A percentile compares a stretch with the other conserved stretches of the same genome.
Conservation (phyloP, 2,329 filamentous ascomycete species). For the Dryadomyces quercivorus region DNA sequence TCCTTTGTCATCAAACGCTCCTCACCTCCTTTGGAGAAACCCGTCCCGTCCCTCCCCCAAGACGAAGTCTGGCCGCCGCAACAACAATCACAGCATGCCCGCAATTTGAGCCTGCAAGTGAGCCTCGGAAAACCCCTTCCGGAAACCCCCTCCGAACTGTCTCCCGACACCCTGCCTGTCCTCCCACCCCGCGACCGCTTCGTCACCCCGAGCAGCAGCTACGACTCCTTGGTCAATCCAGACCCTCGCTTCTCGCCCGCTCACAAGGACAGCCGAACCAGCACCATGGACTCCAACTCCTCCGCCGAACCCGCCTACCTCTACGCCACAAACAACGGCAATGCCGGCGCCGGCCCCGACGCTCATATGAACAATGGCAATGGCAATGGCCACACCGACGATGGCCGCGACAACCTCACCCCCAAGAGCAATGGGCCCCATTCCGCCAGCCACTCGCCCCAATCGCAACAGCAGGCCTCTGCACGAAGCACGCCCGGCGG, state of each 20-base stretch:
- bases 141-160: constrained; percentile 27
- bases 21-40: constrained; percentile 14
- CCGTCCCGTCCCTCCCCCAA: constrained; percentile 15
- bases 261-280: constrained; percentile 28
- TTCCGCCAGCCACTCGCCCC: constrained; percentile 46
- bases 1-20: constrained; percentile 23
- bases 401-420: constrained; percentile 33
- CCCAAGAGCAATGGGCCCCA: constrained; percentile 40
- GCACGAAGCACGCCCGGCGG: constrained; percentile 24
- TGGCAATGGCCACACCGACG: constrained; percentile 34
- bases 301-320: constrained; percentile 20
- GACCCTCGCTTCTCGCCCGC: constrained; percentile 20
- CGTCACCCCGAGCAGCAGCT: constrained; percentile 6
- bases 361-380: constrained; percentile 32
- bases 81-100: constrained; percentile 37
- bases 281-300: constrained; percentile 36
- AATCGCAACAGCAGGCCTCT: constrained; percentile 27
- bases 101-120: constrained; percentile 40
- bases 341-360: constrained; percentile 19
- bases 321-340: constrained; percentile 4
- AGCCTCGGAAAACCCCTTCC: constrained; percentile 48
- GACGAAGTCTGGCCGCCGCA: constrained; percentile 12
- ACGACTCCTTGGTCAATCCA: constrained; percentile 14
- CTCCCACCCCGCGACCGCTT: constrained; percentile 11
- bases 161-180: constrained; percentile 12